Evolutionary conservation across 2,329 filamentous ascomycete species (phyloP).

Genomic region (Monosporascus sp.): DNA sequence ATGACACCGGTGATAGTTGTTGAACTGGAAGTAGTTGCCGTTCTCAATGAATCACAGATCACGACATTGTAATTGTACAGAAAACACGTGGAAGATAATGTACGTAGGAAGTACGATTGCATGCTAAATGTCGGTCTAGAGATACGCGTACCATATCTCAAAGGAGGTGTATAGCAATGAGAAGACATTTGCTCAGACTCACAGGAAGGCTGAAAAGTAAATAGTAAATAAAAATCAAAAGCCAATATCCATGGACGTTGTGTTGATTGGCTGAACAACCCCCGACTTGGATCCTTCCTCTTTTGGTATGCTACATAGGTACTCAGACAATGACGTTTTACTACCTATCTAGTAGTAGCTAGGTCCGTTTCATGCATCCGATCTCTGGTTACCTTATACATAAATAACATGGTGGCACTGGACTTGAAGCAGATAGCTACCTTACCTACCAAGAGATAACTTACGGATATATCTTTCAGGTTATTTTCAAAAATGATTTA

Average conservation of each 20-base stretch:
- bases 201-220: neutral
- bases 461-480: neutral
- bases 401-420: too few relatives aligned
- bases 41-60: neutral
- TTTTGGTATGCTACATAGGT: neutral
- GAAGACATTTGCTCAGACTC: neutral
- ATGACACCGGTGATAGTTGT: neutral
- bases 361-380: neutral
- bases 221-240: conserved; percentile 2
- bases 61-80: neutral
- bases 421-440: neutral
- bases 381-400: neutral
- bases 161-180: neutral
- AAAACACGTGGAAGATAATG: neutral
- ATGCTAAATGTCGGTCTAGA: too few relatives aligned
- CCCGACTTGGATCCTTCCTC: neutral
- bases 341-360: too few relatives aligned
- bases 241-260: neutral
- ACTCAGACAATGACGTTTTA: neutral
- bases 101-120: neutral
- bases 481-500: neutral
- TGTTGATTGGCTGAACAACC: neutral
- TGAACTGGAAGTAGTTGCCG: neutral
- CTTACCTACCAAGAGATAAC: neutral
- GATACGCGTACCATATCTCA: neutral